Evolutionary conservation across 192 early-diverging fungal genomes (phyloP), one percentile per base, ranked within the genome.

Genomic region (Linnemannia elongata): DNA sequence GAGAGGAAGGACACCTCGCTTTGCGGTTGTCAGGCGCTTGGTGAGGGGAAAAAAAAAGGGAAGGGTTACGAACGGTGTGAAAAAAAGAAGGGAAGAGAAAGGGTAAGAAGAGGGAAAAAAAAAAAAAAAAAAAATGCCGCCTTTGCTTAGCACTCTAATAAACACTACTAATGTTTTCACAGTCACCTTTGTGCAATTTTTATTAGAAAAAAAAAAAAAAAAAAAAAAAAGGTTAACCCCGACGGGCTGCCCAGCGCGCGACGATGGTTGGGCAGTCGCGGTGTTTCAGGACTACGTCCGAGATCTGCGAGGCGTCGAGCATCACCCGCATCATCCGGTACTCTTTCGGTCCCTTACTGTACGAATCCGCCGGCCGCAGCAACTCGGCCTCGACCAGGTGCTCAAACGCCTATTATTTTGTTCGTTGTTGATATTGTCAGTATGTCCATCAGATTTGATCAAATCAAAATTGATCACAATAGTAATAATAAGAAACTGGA

Each of bases 271-370:
- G 95, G 60, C 93, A 92, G 63, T 95, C 93, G 54, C 85, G 70
- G 74, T 93, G 92, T 27, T 91, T 90, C 4, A 89, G 80, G 30
- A 95, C 91, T 49, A 93, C 88, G 39, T 94, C 93, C 35, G 90
- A 86, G 69, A 96, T 91, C 76, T 96, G 94, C 9, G 82, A 89
- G 0, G 93, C 90, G 74, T 96, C 95, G 49, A 96, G 80, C 94
- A 95, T 93, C 24, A 96, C 76, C 76, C 94, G 94, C 83, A 95
- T 93, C 97, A 97, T 97, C 57, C 95, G 89, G 78, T 96, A 96
- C 82, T 97, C 96, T 76, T 97, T 97, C 17, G 96, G 96, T 54
- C 95, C 94, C 42, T 94, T 90, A 6, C 90, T 90, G 0, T 72
- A 85, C 12, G 88, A 78, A 18, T 93, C 93, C 36, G 88, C 85